Evolutionary conservation across 352 stramenopile species (phyloP).

Genomic region (Discostella stelligera): DNA sequence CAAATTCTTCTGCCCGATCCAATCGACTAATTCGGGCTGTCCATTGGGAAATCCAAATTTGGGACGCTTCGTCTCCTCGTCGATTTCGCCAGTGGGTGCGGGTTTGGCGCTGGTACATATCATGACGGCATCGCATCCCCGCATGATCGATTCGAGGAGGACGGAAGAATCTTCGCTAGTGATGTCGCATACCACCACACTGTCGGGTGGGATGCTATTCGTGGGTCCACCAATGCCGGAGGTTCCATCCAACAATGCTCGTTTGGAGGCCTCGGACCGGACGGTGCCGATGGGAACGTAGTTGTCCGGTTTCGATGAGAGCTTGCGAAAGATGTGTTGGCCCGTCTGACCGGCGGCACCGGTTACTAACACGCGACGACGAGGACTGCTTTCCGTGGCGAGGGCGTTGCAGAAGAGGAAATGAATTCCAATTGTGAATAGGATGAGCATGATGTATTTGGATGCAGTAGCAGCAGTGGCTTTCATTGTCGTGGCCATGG

Average conservation of each 20-base stretch:
- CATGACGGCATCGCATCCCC: conserved; percentile 66
- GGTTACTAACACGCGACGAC: conserved; percentile 70
- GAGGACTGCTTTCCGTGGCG: not conserved
- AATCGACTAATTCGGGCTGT: conserved; percentile 55
- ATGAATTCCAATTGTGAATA: not conserved
- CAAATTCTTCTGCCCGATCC: conserved; percentile 75
- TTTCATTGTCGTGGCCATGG: too few species aligned
- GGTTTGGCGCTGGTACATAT: conserved; percentile 78
- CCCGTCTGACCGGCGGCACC: conserved; percentile 81
- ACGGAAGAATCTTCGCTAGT: conserved; percentile 25
- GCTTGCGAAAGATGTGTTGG: conserved; percentile 80
- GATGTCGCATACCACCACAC: conserved; percentile 66
- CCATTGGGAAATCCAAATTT: conserved; percentile 63
- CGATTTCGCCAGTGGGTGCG: conserved; percentile 55
- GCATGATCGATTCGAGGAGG: conserved; percentile 54
- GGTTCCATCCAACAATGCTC: conserved; percentile 60
- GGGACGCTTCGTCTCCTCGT: conserved; percentile 50
- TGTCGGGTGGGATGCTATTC: conserved; percentile 28
- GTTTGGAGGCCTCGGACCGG: conserved; percentile 55
- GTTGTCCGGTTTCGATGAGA: conserved; percentile 46
- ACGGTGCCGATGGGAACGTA: conserved; percentile 71
- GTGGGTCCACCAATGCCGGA: conserved; percentile 15
- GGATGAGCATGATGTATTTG: conserved; percentile 13
- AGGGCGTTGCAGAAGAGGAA: conserved; percentile 14
- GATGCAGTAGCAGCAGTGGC: too few species aligned